These are phyloP conservation scores for Daldinia sp. DNA, from an alignment of 2,329 filamentous ascomycete species.

Conservation along the genomic window DNA sequence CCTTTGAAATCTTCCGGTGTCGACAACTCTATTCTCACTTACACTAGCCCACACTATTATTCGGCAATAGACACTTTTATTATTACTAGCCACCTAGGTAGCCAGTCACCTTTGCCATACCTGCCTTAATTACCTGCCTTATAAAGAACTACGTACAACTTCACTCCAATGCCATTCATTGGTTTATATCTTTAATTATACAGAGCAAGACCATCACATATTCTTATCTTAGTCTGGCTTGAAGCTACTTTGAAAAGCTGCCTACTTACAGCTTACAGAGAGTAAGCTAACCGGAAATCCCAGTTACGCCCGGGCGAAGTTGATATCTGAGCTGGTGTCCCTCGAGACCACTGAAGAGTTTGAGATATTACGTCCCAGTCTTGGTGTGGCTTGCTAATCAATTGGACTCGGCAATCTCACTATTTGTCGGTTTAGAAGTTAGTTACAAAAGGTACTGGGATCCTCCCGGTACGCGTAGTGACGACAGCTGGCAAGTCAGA, in stretches of 20 bases:
- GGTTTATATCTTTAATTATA: neutral
- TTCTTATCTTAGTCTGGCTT: neutral
- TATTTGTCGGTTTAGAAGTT: slow-evolving; percentile 52
- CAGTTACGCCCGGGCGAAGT: slow-evolving; percentile 33
- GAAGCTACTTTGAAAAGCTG: neutral
- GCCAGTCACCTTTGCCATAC: slow-evolving; percentile 2
- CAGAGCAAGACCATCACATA: slow-evolving; percentile 2
- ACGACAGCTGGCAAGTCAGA: slow-evolving; percentile 46
- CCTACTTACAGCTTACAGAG: slow-evolving; percentile 13
- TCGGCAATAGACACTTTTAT: slow-evolving; percentile 19
- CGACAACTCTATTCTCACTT: slow-evolving; percentile 42
- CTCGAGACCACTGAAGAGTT: slow-evolving; percentile 62
- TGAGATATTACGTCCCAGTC: slow-evolving; percentile 38
- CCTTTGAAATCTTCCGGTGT: slow-evolving; percentile 42
- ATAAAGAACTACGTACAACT: slow-evolving; percentile 13
- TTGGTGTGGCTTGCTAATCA: slow-evolving; percentile 53
- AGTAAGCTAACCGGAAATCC: slow-evolving; percentile 23
- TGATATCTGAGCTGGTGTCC: slow-evolving; percentile 25
- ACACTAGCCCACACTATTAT: slow-evolving; percentile 28
- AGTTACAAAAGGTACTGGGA: slow-evolving; percentile 51
- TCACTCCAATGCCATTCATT: slow-evolving; percentile 9
- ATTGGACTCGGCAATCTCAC: slow-evolving; percentile 52
- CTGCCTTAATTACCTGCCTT: slow-evolving; percentile 9
- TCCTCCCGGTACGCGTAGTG: slow-evolving; percentile 50
- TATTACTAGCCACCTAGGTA: neutral